These are phyloP conservation scores for Capronia coronata DNA, from an alignment of 2,329 filamentous ascomycete species.

Conservation along the genomic window DNA sequence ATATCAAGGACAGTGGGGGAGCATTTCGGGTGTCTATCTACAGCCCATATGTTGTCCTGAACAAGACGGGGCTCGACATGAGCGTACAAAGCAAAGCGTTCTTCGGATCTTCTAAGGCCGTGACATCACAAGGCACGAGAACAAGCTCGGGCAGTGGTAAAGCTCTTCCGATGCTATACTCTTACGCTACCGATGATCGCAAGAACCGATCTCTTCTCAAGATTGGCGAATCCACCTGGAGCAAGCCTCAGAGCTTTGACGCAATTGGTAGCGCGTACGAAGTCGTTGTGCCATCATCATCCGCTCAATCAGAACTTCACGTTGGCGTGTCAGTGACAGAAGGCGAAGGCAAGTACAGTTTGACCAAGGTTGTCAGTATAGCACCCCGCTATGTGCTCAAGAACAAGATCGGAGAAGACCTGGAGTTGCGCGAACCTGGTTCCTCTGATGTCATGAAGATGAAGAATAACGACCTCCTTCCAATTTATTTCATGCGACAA, in stretches of 20 bases:
- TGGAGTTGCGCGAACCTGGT: slow-evolving; percentile 84
- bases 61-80: slow-evolving; percentile 87
- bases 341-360: slow-evolving; percentile 93
- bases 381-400: slow-evolving; percentile 89
- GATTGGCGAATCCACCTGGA: slow-evolving; percentile 87
- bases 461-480: slow-evolving; percentile 69
- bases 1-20: slow-evolving; percentile 83
- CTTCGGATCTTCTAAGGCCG: slow-evolving; percentile 71
- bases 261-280: slow-evolving; percentile 91
- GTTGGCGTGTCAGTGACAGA: slow-evolving; percentile 82
- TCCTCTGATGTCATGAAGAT: slow-evolving; percentile 79
- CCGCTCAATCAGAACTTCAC: slow-evolving; percentile 74
- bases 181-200: slow-evolving; percentile 78
- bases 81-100: slow-evolving; percentile 84
- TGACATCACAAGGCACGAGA: slow-evolving; percentile 70
- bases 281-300: slow-evolving; percentile 69
- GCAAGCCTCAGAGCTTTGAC: slow-evolving; percentile 95
- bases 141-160: slow-evolving; percentile 52
- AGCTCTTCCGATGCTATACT: slow-evolving; percentile 91
- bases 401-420: slow-evolving; percentile 82
- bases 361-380: slow-evolving; percentile 91
- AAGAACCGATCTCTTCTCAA: slow-evolving; percentile 85
- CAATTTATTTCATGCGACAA: slow-evolving; percentile 83
- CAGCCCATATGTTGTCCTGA: slow-evolving; percentile 89
- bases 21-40: slow-evolving; percentile 95